phyloP scores from a whole-genome alignment of 768 basidiomycete species.

The Amanita muscaria region DNA sequence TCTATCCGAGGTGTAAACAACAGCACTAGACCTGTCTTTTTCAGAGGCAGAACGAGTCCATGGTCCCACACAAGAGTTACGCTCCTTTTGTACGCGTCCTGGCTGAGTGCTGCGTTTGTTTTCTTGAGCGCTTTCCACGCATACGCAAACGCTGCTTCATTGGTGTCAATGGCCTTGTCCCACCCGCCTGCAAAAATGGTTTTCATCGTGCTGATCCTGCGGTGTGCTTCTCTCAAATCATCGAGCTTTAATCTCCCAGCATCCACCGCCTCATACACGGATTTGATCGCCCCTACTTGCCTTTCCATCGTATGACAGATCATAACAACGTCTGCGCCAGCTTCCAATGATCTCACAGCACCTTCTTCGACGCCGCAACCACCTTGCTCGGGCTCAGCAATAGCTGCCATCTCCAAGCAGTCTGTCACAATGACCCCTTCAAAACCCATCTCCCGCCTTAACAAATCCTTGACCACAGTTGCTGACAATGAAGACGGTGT shows the following conservation, averaged over 20 bases:
- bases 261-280: conserved; percentile 41
- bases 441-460: conserved; percentile 44
- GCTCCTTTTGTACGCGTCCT: conserved; percentile 36
- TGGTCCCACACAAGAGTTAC: conserved; percentile 39
- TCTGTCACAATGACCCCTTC: conserved; percentile 61
- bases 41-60: conserved; percentile 27
- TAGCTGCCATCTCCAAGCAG: conserved; percentile 71
- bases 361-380: conserved; percentile 42
- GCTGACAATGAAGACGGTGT: conserved; percentile 44
- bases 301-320: conserved; percentile 53
- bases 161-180: no score
- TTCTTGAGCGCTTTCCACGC: conserved; percentile 30
- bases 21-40: conserved; percentile 21
- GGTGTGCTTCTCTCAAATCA: conserved; percentile 32
- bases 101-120: conserved; percentile 33
- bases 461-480: conserved; percentile 38
- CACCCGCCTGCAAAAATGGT: conserved; percentile 38
- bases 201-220: conserved; percentile 43
- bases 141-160: conserved; percentile 12
- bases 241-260: conserved; percentile 32
- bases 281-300: conserved; percentile 46
- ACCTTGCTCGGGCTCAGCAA: conserved; percentile 38
- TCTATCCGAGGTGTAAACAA: conserved; percentile 52
- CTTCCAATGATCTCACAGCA: conserved; percentile 45
- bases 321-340: conserved; percentile 70